Conservation (phyloP, 495 filamentous ascomycete genomes). For the Jackrogersella multiformis region DNA sequence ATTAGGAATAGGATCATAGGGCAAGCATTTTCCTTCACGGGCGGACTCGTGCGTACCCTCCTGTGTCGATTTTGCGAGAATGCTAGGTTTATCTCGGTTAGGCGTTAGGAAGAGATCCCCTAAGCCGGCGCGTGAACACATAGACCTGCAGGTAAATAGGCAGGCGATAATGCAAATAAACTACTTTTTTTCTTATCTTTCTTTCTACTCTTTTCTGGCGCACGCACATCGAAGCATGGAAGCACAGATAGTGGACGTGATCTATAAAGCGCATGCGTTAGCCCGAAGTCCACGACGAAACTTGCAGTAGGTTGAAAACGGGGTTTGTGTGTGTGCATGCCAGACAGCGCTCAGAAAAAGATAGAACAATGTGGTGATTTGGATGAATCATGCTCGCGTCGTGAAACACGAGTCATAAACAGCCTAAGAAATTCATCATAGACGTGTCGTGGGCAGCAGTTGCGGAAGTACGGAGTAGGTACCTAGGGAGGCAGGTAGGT, state of each 20-base stretch:
- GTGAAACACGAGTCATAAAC: constrained; percentile 56
- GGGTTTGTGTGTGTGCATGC: not conserved
- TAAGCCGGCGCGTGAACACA: not conserved
- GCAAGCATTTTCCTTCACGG: constrained; percentile 1
- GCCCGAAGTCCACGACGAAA: not conserved
- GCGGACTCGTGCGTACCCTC: constrained; percentile 14
- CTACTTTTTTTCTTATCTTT: constrained; percentile 8
- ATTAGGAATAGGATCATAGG: not conserved
- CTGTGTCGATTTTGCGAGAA: constrained; percentile 1
- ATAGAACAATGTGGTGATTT: constrained; percentile 59
- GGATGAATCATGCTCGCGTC: constrained; percentile 54
- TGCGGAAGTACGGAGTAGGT: not conserved
- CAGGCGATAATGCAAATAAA: constrained; percentile 3
- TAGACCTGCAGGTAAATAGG: not conserved
- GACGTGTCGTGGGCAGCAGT: not conserved
- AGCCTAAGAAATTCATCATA: constrained; percentile 57
- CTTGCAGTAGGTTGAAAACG: too few species aligned
- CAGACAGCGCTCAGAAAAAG: constrained; percentile 46
- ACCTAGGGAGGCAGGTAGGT: not conserved
- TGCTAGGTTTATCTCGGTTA: not conserved
- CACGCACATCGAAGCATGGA: too few species aligned
- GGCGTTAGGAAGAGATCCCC: constrained; percentile 18
- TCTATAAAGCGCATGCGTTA: constrained; percentile 18
- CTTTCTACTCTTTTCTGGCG: too few species aligned
- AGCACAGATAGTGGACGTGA: too few species aligned